These are phyloP conservation scores for Camellia sinensis DNA, from an alignment of 148 eudicot genomes.

Conservation along the genomic window DNA sequence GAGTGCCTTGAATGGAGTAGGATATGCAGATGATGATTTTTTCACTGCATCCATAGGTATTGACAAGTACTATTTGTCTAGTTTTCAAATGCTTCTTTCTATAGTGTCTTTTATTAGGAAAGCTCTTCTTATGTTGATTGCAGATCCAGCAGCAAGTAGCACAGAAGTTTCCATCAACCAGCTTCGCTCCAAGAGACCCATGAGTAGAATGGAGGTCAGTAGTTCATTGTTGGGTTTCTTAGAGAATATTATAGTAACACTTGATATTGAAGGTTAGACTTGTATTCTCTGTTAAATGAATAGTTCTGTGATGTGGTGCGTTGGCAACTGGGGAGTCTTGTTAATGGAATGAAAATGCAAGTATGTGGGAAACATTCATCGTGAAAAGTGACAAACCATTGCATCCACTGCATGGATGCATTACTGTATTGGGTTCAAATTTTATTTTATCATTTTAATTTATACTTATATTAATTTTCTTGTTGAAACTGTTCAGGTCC, in stretches of 20 bases:
- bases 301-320: neutral
- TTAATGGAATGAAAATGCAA: neutral
- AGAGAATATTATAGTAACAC: neutral
- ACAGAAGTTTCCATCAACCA: constrained; percentile 74
- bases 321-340: neutral
- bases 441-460: neutral
- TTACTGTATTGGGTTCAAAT: neutral
- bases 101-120: neutral
- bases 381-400: neutral
- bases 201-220: constrained; percentile 87
- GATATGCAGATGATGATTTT: constrained; percentile 33
- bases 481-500: constrained; percentile 51
- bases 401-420: neutral
- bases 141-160: constrained; percentile 59
- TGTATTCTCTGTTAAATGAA: constrained; percentile 3
- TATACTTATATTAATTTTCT: constrained; percentile 15
- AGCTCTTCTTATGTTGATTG: constrained; percentile 8
- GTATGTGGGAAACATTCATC: neutral
- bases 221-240: constrained; percentile 4
- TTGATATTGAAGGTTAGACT: neutral
- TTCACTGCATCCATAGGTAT: constrained; percentile 46
- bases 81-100: constrained; percentile 6
- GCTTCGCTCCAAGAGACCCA: constrained; percentile 78
- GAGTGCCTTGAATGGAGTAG: constrained; percentile 58
- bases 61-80: constrained; percentile 11